phyloP scores from a whole-genome alignment of 371 early-diverging fungal genomes.

The Zychaea mexicana region DNA sequence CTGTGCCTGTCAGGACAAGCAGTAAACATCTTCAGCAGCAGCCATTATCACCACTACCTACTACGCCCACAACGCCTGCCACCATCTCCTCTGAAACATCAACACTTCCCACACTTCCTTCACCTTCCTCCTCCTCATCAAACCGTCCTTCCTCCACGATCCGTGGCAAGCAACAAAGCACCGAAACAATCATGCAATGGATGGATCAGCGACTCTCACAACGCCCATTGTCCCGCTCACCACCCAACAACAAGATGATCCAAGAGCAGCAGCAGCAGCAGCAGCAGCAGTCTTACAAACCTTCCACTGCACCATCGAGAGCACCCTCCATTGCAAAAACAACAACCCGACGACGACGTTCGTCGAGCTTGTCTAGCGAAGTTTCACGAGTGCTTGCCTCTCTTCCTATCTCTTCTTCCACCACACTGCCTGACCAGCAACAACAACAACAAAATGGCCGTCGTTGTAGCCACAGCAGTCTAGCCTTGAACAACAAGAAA shows the following conservation, averaged over 20 bases:
- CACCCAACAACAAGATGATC: neutral
- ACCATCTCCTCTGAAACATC: neutral
- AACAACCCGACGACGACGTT: constrained; percentile 1
- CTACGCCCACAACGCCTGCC: neutral
- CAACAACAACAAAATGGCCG: neutral
- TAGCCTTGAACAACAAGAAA: neutral
- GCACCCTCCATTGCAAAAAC: constrained; percentile 1
- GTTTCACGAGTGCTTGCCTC: neutral
- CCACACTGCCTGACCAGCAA: neutral
- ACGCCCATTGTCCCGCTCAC: neutral
- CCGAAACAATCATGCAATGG: constrained; percentile 17
- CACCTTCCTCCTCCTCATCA: neutral
- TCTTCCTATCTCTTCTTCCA: neutral
- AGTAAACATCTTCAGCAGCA: neutral
- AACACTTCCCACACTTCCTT: neutral
- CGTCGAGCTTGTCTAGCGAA: neutral
- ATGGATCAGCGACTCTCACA: constrained; percentile 12
- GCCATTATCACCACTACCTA: constrained; percentile 3
- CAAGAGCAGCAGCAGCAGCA: neutral
- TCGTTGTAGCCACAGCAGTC: constrained; percentile 3
- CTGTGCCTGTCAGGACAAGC: neutral
- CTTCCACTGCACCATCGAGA: neutral
- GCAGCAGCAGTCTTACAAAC: neutral
- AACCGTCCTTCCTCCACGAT: neutral
- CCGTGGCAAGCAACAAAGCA: constrained; percentile 11